Evolutionary conservation across 176 grass and related monocot species (phyloP), one percentile per base, ranked within the genome.

Genomic region (Canna indica): DNA sequence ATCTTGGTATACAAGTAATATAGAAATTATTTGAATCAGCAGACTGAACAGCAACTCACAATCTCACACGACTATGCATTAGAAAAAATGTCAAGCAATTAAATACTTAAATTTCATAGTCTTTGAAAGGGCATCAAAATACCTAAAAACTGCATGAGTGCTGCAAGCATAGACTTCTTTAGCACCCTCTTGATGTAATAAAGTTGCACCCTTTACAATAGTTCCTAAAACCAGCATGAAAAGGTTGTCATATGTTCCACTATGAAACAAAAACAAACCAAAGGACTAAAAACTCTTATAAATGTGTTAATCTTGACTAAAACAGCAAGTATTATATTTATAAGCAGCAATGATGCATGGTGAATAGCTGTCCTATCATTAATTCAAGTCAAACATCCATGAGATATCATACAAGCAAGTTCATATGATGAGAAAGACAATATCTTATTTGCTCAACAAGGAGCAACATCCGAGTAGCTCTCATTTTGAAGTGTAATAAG

Each of bases 61-160:
- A 6, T 48, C 47, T 68, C 50, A 48, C 20, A 48, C 18, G 8
- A 46, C 31, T 9, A 50, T 50, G 36, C n/a, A n/a, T n/a, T n/a
- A n/a, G n/a, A n/a, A n/a, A n/a, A 14, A 73, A 54, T 47, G 33
- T 73, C 32, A 73, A n/a, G 14, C 22, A 58, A 17, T 33, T 15
- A 25, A 73, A 22, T 24, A 58, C 26, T 54, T 26, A 16, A 48
- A 73, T n/a, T 34, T 34, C n/a, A 20, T 29, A 35, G 3, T 20
- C 60, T 73, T 72, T 16, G 6, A 17, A 64, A 63, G 13, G 11
- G 47, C 6, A 36, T 44, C 41, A 44, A 44, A 10, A 11, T 76
- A 85, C 82, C 82, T 85, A 68, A 95, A 78, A 36, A 95, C 87
- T 22, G 91, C 91, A 78, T 87, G 91, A 24, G 91, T 95, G 73